A percentile compares a stretch with the other conserved stretches of the same genome.
Evolutionary conservation across 1,139 yeast genomes (phyloP).

Genomic region (Hemisphaericaspora subhashii): DNA sequence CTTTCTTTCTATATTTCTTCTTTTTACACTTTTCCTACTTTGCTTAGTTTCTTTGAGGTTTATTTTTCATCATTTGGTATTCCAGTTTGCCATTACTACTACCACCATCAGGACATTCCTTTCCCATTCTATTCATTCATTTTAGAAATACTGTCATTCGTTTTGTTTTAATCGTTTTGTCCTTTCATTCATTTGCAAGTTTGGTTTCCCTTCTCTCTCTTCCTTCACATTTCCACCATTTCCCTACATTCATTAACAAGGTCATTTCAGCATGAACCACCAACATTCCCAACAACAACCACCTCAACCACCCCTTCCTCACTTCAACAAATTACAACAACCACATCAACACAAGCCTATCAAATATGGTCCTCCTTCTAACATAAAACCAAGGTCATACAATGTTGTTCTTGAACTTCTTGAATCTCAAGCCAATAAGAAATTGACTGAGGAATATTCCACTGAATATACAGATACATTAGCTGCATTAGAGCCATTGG

Average conservation of each 20-base stretch:
- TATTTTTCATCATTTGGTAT: too few relatives aligned
- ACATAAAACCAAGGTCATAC: conserved; percentile 38
- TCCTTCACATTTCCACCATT: not conserved
- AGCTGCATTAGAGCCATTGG: conserved; percentile 27
- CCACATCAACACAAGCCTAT: not conserved
- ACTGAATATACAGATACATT: conserved; percentile 30
- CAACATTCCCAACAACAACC: not conserved
- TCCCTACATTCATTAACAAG: not conserved
- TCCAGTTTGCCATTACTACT: too few relatives aligned
- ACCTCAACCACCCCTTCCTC: not conserved
- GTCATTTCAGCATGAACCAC: conserved; percentile 3
- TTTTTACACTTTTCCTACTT: too few relatives aligned
- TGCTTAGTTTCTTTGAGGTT: too few relatives aligned
- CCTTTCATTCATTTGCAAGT: conserved; percentile 1
- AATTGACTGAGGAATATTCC: conserved; percentile 43
- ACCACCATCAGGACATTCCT: too few relatives aligned
- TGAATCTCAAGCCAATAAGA: conserved; percentile 47
- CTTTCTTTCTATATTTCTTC: too few relatives aligned
- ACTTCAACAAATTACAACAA: not conserved
- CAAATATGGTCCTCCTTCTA: conserved; percentile 48
- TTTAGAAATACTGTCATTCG: too few relatives aligned
- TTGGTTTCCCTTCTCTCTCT: not conserved
- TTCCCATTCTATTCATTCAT: too few relatives aligned
- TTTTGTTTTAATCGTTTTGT: too few relatives aligned
- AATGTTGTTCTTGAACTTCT: conserved; percentile 44